phyloP scores from a whole-genome alignment of 2,329 filamentous ascomycete species.

The Fusarium globosum region DNA sequence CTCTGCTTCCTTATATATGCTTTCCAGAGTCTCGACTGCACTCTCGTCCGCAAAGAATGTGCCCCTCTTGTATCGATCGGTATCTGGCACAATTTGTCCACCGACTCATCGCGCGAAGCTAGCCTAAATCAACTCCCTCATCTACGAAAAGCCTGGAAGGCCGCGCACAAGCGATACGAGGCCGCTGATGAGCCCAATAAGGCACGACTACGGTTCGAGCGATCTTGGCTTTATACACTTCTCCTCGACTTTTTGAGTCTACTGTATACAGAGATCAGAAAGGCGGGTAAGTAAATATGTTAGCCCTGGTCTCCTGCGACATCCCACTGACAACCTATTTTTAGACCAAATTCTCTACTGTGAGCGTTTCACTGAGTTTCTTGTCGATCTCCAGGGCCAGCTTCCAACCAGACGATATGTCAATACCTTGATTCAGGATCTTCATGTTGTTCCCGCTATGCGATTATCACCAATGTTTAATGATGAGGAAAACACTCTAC shows the following conservation, averaged over 20 bases:
- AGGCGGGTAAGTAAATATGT: constrained; percentile 53
- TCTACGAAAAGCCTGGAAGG: constrained; percentile 90
- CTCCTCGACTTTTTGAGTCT: constrained; percentile 83
- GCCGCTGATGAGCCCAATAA: constrained; percentile 83
- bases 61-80: constrained; percentile 94
- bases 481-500: constrained; percentile 76
- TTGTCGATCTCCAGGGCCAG: constrained; percentile 92
- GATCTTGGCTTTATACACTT: constrained; percentile 91
- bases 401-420: constrained; percentile 93
- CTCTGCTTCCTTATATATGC: constrained; percentile 89
- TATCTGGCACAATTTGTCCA: constrained; percentile 93
- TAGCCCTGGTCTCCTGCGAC: background rate
- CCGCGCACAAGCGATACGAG: constrained; percentile 86
- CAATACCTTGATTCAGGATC: constrained; percentile 85
- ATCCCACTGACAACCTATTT: constrained; percentile 29
- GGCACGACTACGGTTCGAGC: constrained; percentile 85
- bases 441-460: constrained; percentile 84
- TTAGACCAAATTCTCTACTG: constrained; percentile 81
- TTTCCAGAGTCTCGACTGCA: constrained; percentile 92
- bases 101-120: constrained; percentile 77
- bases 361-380: constrained; percentile 91
- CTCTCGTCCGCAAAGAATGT: constrained; percentile 93
- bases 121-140: constrained; percentile 79
- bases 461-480: constrained; percentile 82
- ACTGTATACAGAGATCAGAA: constrained; percentile 69